phyloP scores from a whole-genome alignment of 2,329 filamentous ascomycete species.

The Xylariaceae sp. region DNA sequence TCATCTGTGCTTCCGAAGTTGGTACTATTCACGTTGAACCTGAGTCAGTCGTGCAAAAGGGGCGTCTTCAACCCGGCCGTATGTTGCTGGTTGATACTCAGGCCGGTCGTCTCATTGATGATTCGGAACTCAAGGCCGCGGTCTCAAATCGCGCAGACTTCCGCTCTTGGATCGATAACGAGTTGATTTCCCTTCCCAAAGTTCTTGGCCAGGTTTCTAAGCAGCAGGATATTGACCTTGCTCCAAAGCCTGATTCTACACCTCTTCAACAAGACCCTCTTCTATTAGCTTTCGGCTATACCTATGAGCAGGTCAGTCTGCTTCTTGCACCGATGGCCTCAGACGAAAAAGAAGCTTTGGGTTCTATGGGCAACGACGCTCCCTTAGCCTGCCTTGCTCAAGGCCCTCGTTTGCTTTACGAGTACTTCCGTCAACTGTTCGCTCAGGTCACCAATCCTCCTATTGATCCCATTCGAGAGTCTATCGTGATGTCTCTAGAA shows the following conservation, averaged over 20 bases:
- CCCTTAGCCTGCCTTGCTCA: constrained; percentile 90
- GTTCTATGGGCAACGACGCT: constrained; percentile 97
- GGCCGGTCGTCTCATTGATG: constrained; percentile 89
- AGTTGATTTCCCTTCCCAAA: constrained; percentile 81
- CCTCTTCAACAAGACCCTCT: constrained; percentile 84
- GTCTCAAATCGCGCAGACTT: constrained; percentile 90
- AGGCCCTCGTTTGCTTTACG: constrained; percentile 85
- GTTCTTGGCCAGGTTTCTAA: constrained; percentile 69
- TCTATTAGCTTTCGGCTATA: constrained; percentile 89
- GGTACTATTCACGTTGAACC: constrained; percentile 92
- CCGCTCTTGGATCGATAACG: constrained; percentile 82
- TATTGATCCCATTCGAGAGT: constrained; percentile 95
- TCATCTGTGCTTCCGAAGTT: constrained; percentile 96
- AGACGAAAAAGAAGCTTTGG: constrained; percentile 94
- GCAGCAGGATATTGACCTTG: constrained; percentile 64
- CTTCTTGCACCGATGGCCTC: constrained; percentile 94
- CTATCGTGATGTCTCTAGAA: constrained; percentile 96
- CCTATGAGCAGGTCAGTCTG: constrained; percentile 91
- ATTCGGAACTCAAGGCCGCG: constrained; percentile 86
- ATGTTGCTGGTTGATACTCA: constrained; percentile 96
- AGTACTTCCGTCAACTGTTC: constrained; percentile 98
- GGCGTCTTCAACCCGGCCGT: constrained; percentile 88
- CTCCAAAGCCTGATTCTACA: constrained; percentile 68
- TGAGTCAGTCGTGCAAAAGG: constrained; percentile 89
- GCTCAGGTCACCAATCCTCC: constrained; percentile 98